Evolutionary conservation across 257 asterid species (phyloP).

Genomic region (Scutellaria barbata): DNA sequence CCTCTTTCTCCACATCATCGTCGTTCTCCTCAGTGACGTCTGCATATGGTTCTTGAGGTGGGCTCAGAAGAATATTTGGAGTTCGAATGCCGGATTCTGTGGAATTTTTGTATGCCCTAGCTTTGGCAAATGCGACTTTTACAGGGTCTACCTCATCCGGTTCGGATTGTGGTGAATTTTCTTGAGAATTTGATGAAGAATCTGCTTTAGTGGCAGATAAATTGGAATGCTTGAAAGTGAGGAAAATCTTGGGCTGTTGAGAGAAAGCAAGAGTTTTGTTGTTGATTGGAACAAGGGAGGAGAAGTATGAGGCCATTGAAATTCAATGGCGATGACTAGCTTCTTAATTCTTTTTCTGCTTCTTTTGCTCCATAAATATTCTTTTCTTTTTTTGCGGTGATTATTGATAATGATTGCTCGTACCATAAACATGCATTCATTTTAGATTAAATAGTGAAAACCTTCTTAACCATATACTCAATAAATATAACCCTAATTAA

Average conservation of each 20-base stretch:
- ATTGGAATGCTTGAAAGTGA: constrained; percentile 46
- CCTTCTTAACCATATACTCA: too few relatives aligned
- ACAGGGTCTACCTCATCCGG: constrained; percentile 49
- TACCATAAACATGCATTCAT: too few relatives aligned
- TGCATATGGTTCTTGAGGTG: constrained; percentile 36
- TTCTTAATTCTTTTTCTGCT: constrained; percentile 10
- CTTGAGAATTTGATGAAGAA: constrained; percentile 42
- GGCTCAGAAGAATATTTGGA: constrained; percentile 35
- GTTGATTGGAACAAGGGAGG: constrained; percentile 49
- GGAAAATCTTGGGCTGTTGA: constrained; percentile 37
- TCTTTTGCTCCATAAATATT: not conserved
- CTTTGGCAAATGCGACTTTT: constrained; percentile 70
- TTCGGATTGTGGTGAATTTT: constrained; percentile 43
- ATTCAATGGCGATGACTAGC: constrained; percentile 26
- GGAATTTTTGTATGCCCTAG: constrained; percentile 60
- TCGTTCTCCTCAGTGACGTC: constrained; percentile 18
- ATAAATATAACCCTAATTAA: too few relatives aligned
- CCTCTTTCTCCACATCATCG: constrained; percentile 37
- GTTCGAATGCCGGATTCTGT: constrained; percentile 37
- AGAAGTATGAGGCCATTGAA: constrained; percentile 60
- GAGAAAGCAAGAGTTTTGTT: constrained; percentile 26
- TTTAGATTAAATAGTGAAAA: too few relatives aligned
- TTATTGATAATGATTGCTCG: too few relatives aligned
- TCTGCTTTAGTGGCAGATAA: constrained; percentile 49
- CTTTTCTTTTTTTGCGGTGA: not conserved